A percentile compares a stretch with the other conserved stretches of the same genome.
Conservation (phyloP, 176 grass and related monocot species). For the Rhynchospora pubera region DNA sequence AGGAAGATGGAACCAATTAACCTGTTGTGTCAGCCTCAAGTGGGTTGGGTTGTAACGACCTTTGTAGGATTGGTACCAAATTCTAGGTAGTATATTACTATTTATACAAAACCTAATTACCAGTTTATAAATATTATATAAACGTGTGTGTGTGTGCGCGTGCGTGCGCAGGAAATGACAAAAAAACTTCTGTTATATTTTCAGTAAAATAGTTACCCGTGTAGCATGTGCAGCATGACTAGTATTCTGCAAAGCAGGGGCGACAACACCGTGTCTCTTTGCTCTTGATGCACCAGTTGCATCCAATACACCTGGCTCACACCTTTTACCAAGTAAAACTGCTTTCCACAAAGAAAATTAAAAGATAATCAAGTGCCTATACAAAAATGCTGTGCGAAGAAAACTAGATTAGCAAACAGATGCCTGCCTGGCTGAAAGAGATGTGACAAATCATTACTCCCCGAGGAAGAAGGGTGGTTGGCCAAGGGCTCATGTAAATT, state of each 20-base stretch:
- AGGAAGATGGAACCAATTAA: too few species aligned
- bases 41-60: not conserved
- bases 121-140: too few species aligned
- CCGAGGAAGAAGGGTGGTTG: not conserved
- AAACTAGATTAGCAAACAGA: not conserved
- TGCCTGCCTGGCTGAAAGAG: slow-evolving; percentile 12
- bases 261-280: not conserved
- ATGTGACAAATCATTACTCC: not conserved
- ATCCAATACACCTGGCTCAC: not conserved
- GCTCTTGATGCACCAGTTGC: not conserved
- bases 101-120: not conserved
- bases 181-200: not conserved
- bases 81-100: not conserved
- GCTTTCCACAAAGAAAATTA: not conserved
- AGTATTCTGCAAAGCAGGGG: not conserved
- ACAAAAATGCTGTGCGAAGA: not conserved
- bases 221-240: not conserved
- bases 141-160: too few species aligned
- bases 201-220: not conserved
- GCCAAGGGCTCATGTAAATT: not conserved
- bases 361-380: not conserved
- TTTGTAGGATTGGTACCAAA: not conserved
- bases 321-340: not conserved
- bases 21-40: not conserved
- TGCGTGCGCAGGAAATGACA: too few species aligned